Base-by-base conservation (phyloP, 2,329 filamentous ascomycete genomes). In the Xylaria sp. region DNA sequence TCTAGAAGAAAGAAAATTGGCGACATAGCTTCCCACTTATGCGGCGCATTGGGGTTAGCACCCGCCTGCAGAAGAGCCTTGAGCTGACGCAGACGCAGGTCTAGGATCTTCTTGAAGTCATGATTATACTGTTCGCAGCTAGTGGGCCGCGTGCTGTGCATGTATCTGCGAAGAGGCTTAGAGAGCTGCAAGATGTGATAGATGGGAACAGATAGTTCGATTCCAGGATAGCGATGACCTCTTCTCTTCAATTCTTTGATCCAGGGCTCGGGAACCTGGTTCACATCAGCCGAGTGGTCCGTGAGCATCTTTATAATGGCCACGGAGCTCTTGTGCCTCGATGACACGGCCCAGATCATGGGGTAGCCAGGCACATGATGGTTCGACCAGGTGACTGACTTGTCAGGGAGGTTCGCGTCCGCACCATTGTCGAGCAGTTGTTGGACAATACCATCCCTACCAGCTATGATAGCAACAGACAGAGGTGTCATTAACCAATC, bases 351-450 rank as follows among this genome's bases (percentile, higher is more conserved):
- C 59, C 64, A 68, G 32, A 71, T 27, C 25, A 72, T 71, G 13
- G 70, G 70, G 25, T 61, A 62, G 47, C 44, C 63, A 5, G 29
- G 29, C 1, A n/a, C 27, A 18, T 0, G 2, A 13, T 18, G 5
- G 3, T 42, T 18, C n/a, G 0, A 1, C 5, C 5, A 8, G 5
- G 35, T 13, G 8, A 44, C 37, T 1, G 13, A 3, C 1, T 6
- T 2, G 35, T 68, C 69, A 10, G 54, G 54, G 21, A 47, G 40
- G 32, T 68, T 66, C 1, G 65, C 18, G 18, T 70, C 50, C 12
- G 69, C 69, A 25, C 62, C 59, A 37, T 70, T 47, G 40, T 25
- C 48, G 12, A 72, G 65, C 35, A 72, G 65, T 13, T 55, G 12
- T 32, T 37, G 32, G 48, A 68, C 61, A n/a, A 55, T 50, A 8